A percentile compares a stretch with the other conserved stretches of the same genome.
Conservation (phyloP, 495 filamentous ascomycete genomes). For the Penicillium steckii region DNA sequence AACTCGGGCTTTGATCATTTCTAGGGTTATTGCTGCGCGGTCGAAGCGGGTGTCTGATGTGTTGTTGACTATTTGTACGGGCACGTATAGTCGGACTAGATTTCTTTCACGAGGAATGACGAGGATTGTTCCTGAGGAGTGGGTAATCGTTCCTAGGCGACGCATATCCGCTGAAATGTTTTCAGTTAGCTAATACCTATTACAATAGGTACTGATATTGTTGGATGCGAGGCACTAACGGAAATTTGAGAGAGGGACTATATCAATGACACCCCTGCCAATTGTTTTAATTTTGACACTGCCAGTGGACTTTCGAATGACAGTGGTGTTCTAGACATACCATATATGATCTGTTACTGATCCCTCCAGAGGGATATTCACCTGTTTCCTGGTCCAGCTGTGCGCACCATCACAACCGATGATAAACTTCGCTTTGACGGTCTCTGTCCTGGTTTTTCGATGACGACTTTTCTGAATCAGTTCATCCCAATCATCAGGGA, state of each 20-base stretch:
- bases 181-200: too few species aligned
- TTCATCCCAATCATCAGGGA: conserved; percentile 57
- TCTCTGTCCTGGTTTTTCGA: conserved; percentile 34
- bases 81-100: conserved; percentile 68
- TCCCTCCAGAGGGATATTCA: conserved; percentile 55
- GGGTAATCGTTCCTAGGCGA: conserved; percentile 58
- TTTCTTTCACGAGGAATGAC: conserved; percentile 67
- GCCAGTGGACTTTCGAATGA: too few species aligned
- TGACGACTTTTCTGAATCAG: conserved; percentile 35
- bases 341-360: conserved; percentile 62
- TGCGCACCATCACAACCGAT: conserved; percentile 69
- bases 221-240: conserved; percentile 30
- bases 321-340: conserved; percentile 17
- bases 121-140: conserved; percentile 61
- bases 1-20: conserved; percentile 57
- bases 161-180: conserved; percentile 62
- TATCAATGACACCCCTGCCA: conserved; percentile 55
- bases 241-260: conserved; percentile 65
- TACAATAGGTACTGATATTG: neutral
- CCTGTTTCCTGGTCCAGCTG: conserved; percentile 58
- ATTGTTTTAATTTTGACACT: too few species aligned
- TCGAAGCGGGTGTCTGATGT: conserved; percentile 28
- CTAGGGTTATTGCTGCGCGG: conserved; percentile 57
- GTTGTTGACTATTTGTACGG: conserved; percentile 45
- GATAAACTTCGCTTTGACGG: conserved; percentile 59